Evolutionary conservation across 352 stramenopile species (phyloP), one percentile per base, ranked within the genome.

Genomic region (Phytopythium boreale): DNA sequence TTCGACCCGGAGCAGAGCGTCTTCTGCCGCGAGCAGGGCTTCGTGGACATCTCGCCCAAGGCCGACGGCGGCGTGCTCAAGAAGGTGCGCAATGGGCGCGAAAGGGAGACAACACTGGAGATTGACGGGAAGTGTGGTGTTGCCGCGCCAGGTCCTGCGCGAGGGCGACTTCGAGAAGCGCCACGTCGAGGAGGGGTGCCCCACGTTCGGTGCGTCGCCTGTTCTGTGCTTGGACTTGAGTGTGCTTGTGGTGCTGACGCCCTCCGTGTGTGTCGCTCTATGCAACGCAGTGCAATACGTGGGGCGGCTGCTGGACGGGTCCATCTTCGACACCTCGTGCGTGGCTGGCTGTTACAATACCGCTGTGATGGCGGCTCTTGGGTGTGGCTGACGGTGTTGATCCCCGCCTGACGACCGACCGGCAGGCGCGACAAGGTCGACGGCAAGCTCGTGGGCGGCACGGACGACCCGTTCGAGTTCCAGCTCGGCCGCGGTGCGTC

Each of bases 271-370:
- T 34, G 29, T 27, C 15, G 41, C 19, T 24, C 31, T 59, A 6
- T 57, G 53, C 24, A 34, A 26, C 43, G 36, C 51, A 88, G 84
- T 95, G 55, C 87, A 95, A 68, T 95, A 95, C 75, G 84, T 95
- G 52, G 87, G 87, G 0, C 77, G 84, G 8, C 67, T 93, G 14
- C 71, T 88, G 65, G 87, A 95, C 59, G 84, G 87, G 24, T 95
- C 87, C 20, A 95, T 95, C 65, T 95, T 95, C 60, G 87, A 95
- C 67, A 95, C 87, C 19, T 90, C 83, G 87, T 93, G 64, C 62
- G 77, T 67, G 2, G 43, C 43, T 29, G 24, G n/a, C 46, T 9
- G 7, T 58, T 31, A n/a, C n/a, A n/a, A n/a, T n/a, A n/a, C n/a
- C n/a, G 1, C 29, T 19, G 31, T 51, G 22, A 22, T 8, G 20